Conservation (phyloP, 2,329 filamentous ascomycete species). For the Paracorniculantispora psalliotae region DNA sequence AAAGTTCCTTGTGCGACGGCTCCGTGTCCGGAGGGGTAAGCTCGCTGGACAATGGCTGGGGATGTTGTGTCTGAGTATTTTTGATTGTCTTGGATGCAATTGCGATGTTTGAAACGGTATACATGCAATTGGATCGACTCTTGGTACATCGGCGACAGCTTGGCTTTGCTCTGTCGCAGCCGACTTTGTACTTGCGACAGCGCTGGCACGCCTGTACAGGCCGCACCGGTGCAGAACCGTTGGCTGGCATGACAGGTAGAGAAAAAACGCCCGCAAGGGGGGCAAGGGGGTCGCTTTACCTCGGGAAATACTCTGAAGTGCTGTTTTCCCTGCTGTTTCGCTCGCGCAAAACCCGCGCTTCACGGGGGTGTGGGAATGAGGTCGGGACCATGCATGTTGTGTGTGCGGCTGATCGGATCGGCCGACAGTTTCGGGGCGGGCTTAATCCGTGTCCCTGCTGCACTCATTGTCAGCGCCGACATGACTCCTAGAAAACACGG, state of each 20-base stretch:
- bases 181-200: slow-evolving; percentile 12
- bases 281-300: not conserved
- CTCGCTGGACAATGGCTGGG: not conserved
- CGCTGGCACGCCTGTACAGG: slow-evolving; percentile 10
- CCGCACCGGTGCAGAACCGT: not conserved
- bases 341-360: not conserved
- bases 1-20: not conserved
- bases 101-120: not conserved
- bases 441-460: not conserved
- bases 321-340: not conserved
- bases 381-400: not conserved
- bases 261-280: not conserved
- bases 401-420: slow-evolving; percentile 5
- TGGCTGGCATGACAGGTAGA: not conserved
- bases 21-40: not conserved
- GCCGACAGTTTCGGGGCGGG: slow-evolving; percentile 4
- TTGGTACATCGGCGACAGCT: slow-evolving; percentile 6
- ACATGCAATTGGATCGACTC: not conserved
- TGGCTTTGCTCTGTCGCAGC: slow-evolving; percentile 9
- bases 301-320: not conserved
- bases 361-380: not conserved
- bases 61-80: not conserved
- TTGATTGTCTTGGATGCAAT: not conserved
- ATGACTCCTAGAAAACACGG: not conserved
- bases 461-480: not conserved